Conservation (phyloP, 139 green algal species). For the Picochlorum sp. region DNA sequence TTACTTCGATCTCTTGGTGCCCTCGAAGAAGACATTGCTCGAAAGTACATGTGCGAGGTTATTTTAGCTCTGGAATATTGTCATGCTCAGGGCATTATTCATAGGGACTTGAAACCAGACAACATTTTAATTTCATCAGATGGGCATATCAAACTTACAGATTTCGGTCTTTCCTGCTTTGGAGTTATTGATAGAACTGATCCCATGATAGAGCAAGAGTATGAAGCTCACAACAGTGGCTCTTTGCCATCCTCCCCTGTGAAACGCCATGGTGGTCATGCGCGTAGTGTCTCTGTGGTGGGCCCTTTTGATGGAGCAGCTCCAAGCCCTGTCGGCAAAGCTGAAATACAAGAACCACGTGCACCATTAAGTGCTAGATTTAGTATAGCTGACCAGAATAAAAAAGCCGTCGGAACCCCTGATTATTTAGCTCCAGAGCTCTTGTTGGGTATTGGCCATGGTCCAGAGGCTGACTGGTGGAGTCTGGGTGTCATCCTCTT, state of each 20-base stretch:
- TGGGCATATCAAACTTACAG: slow-evolving; percentile 91
- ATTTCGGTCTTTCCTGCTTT: slow-evolving; percentile 85
- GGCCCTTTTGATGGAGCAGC: neutral
- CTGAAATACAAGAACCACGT: slow-evolving; percentile 3
- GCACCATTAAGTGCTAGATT: neutral
- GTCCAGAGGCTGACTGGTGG: slow-evolving; percentile 88
- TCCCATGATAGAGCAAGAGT: slow-evolving; percentile 13
- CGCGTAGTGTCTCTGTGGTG: neutral
- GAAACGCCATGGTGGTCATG: neutral
- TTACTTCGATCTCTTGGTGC: slow-evolving; percentile 70
- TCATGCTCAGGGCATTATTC: slow-evolving; percentile 84
- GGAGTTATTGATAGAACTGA: slow-evolving; percentile 71
- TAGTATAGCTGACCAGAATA: neutral
- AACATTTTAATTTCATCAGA: slow-evolving; percentile 86
- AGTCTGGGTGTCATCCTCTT: slow-evolving; percentile 79
- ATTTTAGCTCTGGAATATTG: slow-evolving; percentile 93
- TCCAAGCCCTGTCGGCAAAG: slow-evolving; percentile 23
- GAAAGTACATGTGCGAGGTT: slow-evolving; percentile 82
- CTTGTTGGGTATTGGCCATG: slow-evolving; percentile 64
- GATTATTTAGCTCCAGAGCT: slow-evolving; percentile 94
- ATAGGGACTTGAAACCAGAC: slow-evolving; percentile 95
- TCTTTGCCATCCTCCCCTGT: slow-evolving; percentile 11
- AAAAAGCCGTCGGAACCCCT: slow-evolving; percentile 73
- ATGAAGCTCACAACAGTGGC: neutral
- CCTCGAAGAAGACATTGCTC: slow-evolving; percentile 73